Evolutionary conservation across 2,329 filamentous ascomycete genomes (phyloP).

Genomic region (Gaeumannomyces tritici): DNA sequence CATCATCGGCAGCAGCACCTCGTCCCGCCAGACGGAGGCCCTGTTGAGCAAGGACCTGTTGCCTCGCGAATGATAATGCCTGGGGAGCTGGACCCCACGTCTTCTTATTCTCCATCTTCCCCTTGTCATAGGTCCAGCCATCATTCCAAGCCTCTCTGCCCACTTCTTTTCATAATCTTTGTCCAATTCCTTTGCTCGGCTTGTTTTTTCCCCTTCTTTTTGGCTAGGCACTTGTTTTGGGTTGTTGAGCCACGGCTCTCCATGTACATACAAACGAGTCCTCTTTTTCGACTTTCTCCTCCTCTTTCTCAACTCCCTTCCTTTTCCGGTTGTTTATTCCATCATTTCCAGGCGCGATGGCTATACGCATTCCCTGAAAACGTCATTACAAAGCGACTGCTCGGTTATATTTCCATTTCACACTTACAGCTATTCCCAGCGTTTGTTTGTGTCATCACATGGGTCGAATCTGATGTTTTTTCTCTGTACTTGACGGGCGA

Average conservation of each 20-base stretch:
- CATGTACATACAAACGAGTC: background rate
- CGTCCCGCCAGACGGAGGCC: conserved; percentile 12
- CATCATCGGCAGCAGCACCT: conserved; percentile 25
- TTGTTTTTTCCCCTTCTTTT: background rate
- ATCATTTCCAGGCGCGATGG: too few relatives aligned
- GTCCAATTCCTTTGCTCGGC: background rate
- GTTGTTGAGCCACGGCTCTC: background rate
- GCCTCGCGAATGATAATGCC: conserved; percentile 15
- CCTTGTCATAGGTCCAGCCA: background rate
- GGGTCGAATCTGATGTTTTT: background rate
- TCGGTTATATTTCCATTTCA: background rate
- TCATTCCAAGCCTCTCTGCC: background rate
- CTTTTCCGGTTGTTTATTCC: background rate
- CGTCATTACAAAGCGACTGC: background rate
- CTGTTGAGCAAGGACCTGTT: conserved; percentile 23
- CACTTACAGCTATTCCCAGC: background rate
- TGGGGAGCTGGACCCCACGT: background rate
- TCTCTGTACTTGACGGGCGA: background rate
- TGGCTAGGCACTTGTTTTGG: background rate
- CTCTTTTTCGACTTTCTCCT: background rate
- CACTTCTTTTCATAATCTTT: background rate
- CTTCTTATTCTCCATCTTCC: background rate
- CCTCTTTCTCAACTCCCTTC: too few relatives aligned
- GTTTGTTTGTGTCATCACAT: background rate
- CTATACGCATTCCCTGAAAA: background rate